phyloP scores from a whole-genome alignment of 208 protist species.

The Acanthamoeba castellanii region DNA sequence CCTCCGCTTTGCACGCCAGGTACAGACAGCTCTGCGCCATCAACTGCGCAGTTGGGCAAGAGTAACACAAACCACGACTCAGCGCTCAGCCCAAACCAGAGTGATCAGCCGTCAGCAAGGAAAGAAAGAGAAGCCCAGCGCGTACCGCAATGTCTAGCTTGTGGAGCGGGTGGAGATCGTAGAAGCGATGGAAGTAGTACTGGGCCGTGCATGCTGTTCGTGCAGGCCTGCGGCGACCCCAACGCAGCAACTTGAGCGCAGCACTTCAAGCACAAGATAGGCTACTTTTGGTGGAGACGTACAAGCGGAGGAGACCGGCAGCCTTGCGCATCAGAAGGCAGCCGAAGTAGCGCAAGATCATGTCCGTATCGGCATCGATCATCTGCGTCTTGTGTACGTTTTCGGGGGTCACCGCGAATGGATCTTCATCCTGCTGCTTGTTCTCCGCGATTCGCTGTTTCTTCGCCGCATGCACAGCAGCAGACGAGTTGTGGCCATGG shows the following conservation, averaged over 20 bases:
- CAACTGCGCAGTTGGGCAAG: not conserved
- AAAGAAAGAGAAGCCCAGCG: not conserved
- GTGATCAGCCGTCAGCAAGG: not conserved
- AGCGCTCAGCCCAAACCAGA: not conserved
- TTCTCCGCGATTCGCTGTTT: not conserved
- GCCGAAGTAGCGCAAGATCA: slow-evolving; percentile 58
- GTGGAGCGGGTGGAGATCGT: slow-evolving; percentile 39
- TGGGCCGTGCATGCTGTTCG: slow-evolving; percentile 35
- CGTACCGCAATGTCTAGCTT: slow-evolving; percentile 56
- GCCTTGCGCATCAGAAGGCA: slow-evolving; percentile 60
- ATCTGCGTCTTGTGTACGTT: not conserved
- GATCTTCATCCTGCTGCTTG: not conserved
- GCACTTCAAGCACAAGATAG: no score
- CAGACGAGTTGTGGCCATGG: not conserved
- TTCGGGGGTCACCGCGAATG: not conserved
- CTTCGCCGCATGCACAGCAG: not conserved
- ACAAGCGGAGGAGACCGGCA: slow-evolving; percentile 55
- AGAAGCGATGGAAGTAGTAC: slow-evolving; percentile 73
- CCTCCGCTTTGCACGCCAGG: slow-evolving; percentile 73
- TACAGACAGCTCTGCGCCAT: slow-evolving; percentile 73
- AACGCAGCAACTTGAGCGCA: not conserved
- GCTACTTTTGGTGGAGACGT: not conserved
- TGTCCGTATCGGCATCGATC: slow-evolving; percentile 71
- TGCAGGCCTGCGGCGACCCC: not conserved
- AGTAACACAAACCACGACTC: not conserved